Percentiles rank a stretch among this genome's conserved stretches.
These are phyloP conservation scores for Pelagophyceae sp. DNA, from an alignment of 352 stramenopile species.

Conservation along the genomic window DNA sequence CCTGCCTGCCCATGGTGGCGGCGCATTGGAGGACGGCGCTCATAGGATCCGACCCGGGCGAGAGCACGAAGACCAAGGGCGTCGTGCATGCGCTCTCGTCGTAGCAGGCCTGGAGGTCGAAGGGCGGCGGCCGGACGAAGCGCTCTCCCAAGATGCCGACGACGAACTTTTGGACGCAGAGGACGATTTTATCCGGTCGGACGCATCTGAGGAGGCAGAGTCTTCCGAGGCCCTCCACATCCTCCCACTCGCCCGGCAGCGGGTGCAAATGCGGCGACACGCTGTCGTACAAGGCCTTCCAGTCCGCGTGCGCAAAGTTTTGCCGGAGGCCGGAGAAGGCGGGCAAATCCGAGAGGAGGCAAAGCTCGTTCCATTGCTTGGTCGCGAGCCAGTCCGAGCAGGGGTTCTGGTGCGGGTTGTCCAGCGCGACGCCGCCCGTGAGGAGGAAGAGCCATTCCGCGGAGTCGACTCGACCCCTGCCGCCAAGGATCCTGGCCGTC, in stretches of 20 bases:
- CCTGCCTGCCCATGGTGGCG: constrained; percentile 52
- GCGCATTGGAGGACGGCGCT: constrained; percentile 75
- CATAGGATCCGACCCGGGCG: constrained; percentile 76
- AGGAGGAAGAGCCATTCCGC: constrained; percentile 84
- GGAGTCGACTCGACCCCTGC: constrained; percentile 49
- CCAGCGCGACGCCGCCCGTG: constrained; percentile 75
- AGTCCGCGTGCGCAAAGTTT: constrained; percentile 65
- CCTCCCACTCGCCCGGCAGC: constrained; percentile 48
- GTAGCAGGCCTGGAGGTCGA: constrained; percentile 74
- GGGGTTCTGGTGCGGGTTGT: constrained; percentile 75
- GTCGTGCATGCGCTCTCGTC: constrained; percentile 67
- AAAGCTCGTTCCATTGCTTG: constrained; percentile 85
- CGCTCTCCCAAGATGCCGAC: constrained; percentile 73
- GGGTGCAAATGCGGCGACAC: constrained; percentile 47
- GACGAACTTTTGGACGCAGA: constrained; percentile 78
- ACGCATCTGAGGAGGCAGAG: constrained; percentile 67
- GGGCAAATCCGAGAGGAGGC: constrained; percentile 61
- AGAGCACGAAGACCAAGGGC: constrained; percentile 81
- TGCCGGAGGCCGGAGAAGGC: constrained; percentile 60
- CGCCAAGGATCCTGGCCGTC: constrained; percentile 67
- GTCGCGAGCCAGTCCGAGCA: constrained; percentile 75
- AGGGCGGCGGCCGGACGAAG: constrained; percentile 78
- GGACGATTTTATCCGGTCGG: constrained; percentile 65
- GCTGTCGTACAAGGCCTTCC: constrained; percentile 75
- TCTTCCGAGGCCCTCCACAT: constrained; percentile 53